Base-by-base conservation (phyloP, 108 stramenopile species). In the Discostella pseudostelligera region DNA sequence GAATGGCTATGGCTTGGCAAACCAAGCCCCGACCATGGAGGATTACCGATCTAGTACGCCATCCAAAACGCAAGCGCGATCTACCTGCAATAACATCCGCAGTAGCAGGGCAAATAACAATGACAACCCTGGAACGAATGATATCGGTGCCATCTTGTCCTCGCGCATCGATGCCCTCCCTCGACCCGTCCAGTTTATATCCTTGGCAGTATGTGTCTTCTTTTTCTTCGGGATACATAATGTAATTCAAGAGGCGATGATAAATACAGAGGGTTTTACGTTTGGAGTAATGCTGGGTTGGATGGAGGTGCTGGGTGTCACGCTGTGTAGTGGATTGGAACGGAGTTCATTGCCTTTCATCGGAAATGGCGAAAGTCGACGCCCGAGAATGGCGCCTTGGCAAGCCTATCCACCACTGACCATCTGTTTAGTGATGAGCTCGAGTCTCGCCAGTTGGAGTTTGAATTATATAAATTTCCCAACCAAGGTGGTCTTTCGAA, bases 401-500 rank as follows among this genome's bases (percentile, higher is more conserved):
- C 72, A 79, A n/a, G 80, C 84, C 0, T 97, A 96, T 79, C 86
- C 91, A 1, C 67, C 88, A 42, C 65, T 96, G 59, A 91, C 94
- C 9, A 49, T 81, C 10, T 92, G 94, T 55, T 67, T 97, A 21
- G 53, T 95, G 76, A 62, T 83, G 62, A 92, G 90, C 14, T 95
- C 94, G n/a, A 83, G 89, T 29, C 82, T 96, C 22, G 92, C 94
- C 14, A 96, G 95, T 35, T 78, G 76, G 76, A 79, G 90, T 9
- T 78, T 98, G 64, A 95, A 96, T 58, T 98, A 91, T 78, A 98
- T 98, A 68, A 97, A 98, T 59, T 98, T 95, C 71, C 95, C 97
- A 17, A 97, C 97, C 29, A 97, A 96, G 72, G 96, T 97, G 4
- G 86, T 94, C 4, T 94, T 94, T 69, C 87, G 95, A 53, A 87